phyloP scores from a whole-genome alignment of 176 grass and related monocot genomes.

The Lolium rigidum region DNA sequence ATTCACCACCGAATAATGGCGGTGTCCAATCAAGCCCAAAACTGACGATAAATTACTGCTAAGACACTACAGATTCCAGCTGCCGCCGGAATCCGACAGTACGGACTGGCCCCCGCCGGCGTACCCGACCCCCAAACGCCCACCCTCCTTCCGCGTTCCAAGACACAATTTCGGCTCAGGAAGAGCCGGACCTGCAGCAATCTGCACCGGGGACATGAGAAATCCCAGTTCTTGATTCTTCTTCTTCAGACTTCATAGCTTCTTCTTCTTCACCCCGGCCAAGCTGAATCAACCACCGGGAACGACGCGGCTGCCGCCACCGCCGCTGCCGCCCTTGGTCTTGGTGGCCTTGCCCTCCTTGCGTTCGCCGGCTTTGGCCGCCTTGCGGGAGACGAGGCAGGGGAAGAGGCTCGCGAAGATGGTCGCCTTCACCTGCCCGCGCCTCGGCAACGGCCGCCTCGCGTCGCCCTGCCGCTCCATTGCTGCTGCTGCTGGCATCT shows the following conservation, averaged over 20 bases:
- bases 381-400: constrained; percentile 34
- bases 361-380: neutral
- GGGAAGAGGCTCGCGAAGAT: constrained; percentile 57
- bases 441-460: constrained; percentile 45
- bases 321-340: neutral
- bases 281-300: constrained; percentile 41
- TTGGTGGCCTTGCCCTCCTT: constrained; percentile 42
- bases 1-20: neutral
- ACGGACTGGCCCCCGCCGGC: neutral
- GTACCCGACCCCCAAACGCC: neutral
- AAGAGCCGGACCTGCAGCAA: neutral
- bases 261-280: neutral
- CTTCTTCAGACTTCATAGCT: neutral
- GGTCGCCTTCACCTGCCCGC: constrained; percentile 65
- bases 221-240: constrained; percentile 14
- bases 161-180: neutral
- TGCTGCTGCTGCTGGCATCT: neutral
- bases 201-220: neutral
- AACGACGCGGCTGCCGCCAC: constrained; percentile 14
- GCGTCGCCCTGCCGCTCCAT: constrained; percentile 44
- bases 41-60: neutral
- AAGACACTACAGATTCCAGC: neutral
- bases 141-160: neutral
- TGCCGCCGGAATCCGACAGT: neutral
- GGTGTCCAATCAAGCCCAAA: neutral